phyloP scores from a whole-genome alignment of 352 stramenopile genomes.

The Blastocystis sp. region DNA sequence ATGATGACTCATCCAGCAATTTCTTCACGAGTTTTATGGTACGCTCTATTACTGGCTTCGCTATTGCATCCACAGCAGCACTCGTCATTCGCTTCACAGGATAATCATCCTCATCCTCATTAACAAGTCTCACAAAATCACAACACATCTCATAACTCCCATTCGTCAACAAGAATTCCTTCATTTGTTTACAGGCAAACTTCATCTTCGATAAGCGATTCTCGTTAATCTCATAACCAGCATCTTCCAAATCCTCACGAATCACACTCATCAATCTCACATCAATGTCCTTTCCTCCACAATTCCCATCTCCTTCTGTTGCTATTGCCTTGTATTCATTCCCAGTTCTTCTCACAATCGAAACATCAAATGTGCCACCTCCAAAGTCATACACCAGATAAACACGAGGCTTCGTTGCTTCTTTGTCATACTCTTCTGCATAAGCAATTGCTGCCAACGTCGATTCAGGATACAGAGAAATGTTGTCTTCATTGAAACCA shows the following conservation, averaged over 20 bases:
- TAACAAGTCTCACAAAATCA: background rate
- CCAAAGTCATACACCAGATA: conserved; percentile 65
- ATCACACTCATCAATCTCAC: conserved; percentile 7
- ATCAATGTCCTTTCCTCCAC: conserved; percentile 58
- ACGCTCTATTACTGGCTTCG: background rate
- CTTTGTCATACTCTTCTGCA: background rate
- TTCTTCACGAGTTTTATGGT: no score
- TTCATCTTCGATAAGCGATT: background rate
- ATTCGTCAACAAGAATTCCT: background rate
- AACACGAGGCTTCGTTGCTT: background rate
- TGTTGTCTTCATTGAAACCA: background rate
- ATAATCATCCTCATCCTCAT: background rate
- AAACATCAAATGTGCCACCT: conserved; percentile 57
- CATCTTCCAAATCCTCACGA: background rate
- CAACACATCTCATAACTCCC: background rate
- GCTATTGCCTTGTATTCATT: no score
- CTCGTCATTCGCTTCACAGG: background rate
- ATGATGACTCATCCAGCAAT: background rate
- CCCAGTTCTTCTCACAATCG: conserved; percentile 3
- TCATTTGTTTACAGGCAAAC: conserved; percentile 19
- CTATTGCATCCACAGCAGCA: background rate
- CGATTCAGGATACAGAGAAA: conserved; percentile 1
- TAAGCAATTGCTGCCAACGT: conserved; percentile 29
- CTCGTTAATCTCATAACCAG: background rate
- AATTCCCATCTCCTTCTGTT: background rate